phyloP scores from a whole-genome alignment of 2,329 filamentous ascomycete genomes.

The Colletotrichum horii region DNA sequence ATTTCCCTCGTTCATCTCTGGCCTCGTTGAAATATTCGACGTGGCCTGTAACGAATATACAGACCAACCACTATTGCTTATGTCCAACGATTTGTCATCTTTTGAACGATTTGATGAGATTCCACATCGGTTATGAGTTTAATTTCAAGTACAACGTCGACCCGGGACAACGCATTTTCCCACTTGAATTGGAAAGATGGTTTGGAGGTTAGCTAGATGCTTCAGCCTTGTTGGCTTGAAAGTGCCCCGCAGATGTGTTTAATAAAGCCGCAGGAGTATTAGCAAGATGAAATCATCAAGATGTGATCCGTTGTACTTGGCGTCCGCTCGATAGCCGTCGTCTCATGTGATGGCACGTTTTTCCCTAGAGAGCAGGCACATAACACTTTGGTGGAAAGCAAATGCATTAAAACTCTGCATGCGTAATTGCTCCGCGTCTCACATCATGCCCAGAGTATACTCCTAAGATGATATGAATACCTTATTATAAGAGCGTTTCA shows the following conservation, averaged over 20 bases:
- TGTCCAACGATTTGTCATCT: background rate
- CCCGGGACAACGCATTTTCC: too few species aligned
- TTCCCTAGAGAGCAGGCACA: rapidly evolving
- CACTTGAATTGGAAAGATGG: too few species aligned
- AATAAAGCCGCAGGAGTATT: too few species aligned
- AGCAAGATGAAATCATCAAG: too few species aligned
- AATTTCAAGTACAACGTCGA: background rate
- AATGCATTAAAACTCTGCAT: rapidly evolving
- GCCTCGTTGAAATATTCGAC: background rate
- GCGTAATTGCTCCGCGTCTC: rapidly evolving
- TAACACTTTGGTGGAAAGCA: rapidly evolving
- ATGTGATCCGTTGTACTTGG: rapidly evolving
- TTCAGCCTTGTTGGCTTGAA: too few species aligned
- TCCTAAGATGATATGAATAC: background rate
- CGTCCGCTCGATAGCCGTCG: rapidly evolving
- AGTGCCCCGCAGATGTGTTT: too few species aligned
- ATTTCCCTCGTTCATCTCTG: background rate
- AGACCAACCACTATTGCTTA: background rate
- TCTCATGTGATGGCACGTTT: rapidly evolving
- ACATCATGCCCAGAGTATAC: rapidly evolving
- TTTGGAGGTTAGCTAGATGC: too few species aligned
- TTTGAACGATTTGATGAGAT: background rate
- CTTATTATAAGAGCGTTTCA: rapidly evolving
- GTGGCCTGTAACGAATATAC: rapidly evolving
- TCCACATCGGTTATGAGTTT: rapidly evolving